These are phyloP conservation scores for Ormosia semicastrata DNA, from an alignment of 306 rosid genomes.

Conservation along the genomic window DNA sequence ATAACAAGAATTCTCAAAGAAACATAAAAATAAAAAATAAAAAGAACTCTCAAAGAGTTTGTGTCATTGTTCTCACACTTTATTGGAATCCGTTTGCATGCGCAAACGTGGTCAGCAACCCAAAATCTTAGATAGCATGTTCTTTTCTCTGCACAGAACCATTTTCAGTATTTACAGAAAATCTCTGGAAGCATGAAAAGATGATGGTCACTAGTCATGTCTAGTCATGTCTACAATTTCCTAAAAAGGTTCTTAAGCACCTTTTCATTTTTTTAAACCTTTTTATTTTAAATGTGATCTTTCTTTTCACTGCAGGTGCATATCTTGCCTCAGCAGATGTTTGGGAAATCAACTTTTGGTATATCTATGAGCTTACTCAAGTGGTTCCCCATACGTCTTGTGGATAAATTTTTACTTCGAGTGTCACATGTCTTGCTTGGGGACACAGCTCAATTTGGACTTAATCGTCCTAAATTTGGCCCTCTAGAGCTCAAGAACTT, in stretches of 20 bases:
- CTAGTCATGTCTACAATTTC: slow-evolving; percentile 19
- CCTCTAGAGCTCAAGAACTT: slow-evolving; percentile 69
- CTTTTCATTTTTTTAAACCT: too few species aligned
- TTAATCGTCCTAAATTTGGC: slow-evolving; percentile 71
- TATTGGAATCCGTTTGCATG: slow-evolving; percentile 55
- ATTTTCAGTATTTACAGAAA: neutral
- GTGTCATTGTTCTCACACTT: slow-evolving; percentile 24
- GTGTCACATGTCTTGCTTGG: slow-evolving; percentile 65
- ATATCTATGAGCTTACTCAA: slow-evolving; percentile 63
- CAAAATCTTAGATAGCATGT: slow-evolving; percentile 26
- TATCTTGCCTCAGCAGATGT: slow-evolving; percentile 73
- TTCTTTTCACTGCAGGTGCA: slow-evolving; percentile 52
- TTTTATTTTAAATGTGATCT: neutral
- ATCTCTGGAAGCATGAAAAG: slow-evolving; percentile 26
- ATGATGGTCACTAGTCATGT: neutral
- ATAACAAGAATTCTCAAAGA: neutral
- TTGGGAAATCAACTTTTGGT: slow-evolving; percentile 89
- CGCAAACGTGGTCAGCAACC: slow-evolving; percentile 40
- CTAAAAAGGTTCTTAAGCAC: neutral
- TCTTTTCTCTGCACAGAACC: neutral
- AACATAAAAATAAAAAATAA: neutral
- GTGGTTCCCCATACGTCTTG: slow-evolving; percentile 63
- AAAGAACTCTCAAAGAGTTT: neutral
- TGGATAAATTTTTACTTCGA: slow-evolving; percentile 64
- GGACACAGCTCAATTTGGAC: slow-evolving; percentile 65